These are phyloP conservation scores for Marasmius sp. DNA, from an alignment of 1,284 basidiomycete species.

Conservation along the genomic window DNA sequence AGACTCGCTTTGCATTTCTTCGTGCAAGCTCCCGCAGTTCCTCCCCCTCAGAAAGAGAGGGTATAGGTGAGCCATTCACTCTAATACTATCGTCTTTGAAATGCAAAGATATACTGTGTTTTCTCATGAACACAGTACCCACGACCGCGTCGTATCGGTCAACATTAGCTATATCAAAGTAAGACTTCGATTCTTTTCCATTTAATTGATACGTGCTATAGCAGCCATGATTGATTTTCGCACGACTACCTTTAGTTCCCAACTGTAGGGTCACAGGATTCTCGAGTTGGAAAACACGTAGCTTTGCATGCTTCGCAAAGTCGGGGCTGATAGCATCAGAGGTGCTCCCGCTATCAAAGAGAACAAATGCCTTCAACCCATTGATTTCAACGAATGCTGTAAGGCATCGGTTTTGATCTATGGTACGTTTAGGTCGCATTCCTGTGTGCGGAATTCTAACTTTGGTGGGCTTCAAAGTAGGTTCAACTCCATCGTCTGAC, in stretches of 20 bases:
- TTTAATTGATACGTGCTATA: background rate
- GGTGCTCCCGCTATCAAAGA: constrained; percentile 24
- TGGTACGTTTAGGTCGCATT: background rate
- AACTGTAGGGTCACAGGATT: constrained; percentile 11
- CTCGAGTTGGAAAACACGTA: constrained; percentile 15
- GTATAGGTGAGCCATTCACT: background rate
- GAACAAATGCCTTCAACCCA: constrained; percentile 13
- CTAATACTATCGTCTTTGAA: background rate
- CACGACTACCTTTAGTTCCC: background rate
- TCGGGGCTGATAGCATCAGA: constrained; percentile 21
- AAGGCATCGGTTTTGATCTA: constrained; percentile 5
- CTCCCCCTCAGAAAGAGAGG: constrained; percentile 26
- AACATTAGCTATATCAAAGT: constrained; percentile 17
- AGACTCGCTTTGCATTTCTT: background rate
- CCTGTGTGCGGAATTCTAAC: background rate
- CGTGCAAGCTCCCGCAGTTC: background rate
- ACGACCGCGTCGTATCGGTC: constrained; percentile 17
- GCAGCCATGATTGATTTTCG: background rate
- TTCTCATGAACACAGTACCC: constrained; percentile 11
- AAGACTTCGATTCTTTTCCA: background rate
- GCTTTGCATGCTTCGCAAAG: constrained; percentile 11
- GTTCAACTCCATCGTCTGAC: background rate
- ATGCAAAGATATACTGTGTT: background rate
- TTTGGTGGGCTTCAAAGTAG: background rate
- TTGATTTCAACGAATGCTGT: constrained; percentile 15